A percentile compares a stretch with the other conserved stretches of the same genome.
Conservation (phyloP, 371 early-diverging fungal genomes). For the Mucor irregularis region DNA sequence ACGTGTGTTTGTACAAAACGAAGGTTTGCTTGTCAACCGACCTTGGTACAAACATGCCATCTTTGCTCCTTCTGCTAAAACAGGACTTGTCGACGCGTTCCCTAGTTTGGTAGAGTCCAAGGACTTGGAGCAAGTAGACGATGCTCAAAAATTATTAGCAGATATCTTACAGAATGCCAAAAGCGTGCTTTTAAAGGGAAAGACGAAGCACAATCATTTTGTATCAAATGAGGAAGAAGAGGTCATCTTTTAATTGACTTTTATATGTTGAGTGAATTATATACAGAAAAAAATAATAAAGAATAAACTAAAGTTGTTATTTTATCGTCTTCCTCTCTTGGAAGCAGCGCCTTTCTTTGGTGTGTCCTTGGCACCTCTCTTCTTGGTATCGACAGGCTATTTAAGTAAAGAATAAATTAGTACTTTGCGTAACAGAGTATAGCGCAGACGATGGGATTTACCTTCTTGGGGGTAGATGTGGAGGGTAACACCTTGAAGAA, state of each 20-base stretch:
- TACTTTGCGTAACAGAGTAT: no score
- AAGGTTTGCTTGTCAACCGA: slow-evolving; percentile 46
- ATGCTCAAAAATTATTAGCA: not conserved
- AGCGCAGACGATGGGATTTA: not conserved
- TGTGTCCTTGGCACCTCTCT: slow-evolving; percentile 1
- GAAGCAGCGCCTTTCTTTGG: slow-evolving; percentile 9
- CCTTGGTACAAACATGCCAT: slow-evolving; percentile 65
- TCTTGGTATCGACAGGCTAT: not conserved
- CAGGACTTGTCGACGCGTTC: slow-evolving; percentile 46
- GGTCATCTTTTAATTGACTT: not conserved
- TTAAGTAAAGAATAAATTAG: not conserved
- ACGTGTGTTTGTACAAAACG: slow-evolving; percentile 50
- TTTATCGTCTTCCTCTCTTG: slow-evolving; percentile 18
- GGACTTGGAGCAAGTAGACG: not conserved
- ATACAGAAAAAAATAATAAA: not conserved
- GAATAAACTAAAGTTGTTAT: no score
- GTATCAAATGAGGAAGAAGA: not conserved
- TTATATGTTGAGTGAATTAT: not conserved
- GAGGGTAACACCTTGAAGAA: slow-evolving; percentile 72
- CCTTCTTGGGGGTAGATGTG: slow-evolving; percentile 5
- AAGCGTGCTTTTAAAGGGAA: slow-evolving; percentile 7
- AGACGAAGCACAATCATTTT: not conserved
- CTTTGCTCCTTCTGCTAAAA: slow-evolving; percentile 53
- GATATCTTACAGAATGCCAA: slow-evolving; percentile 7
- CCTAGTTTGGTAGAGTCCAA: slow-evolving; percentile 47